phyloP scores from a whole-genome alignment of 768 basidiomycete species.

The Podaxis sp. region DNA sequence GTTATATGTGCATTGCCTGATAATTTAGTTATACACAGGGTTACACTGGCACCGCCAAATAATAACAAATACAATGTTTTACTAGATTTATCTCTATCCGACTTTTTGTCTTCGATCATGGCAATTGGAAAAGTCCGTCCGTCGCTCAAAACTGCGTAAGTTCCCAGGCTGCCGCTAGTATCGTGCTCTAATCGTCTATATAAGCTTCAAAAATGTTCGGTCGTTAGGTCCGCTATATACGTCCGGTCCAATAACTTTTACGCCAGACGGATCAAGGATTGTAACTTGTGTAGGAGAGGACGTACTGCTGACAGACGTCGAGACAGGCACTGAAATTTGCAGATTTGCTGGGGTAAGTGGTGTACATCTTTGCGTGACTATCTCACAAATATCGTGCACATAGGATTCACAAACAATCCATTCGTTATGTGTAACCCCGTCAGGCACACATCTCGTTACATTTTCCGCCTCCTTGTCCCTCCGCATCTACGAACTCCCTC shows the following conservation, averaged over 20 bases:
- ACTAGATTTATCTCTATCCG: not conserved
- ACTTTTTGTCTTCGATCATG: constrained; percentile 21
- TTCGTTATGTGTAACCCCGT: constrained; percentile 77
- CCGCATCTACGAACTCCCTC: constrained; percentile 78
- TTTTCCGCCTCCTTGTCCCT: constrained; percentile 82
- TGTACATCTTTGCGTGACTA: not conserved
- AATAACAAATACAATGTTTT: constrained; percentile 8
- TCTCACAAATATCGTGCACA: constrained; percentile 1
- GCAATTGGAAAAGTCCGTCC: constrained; percentile 30
- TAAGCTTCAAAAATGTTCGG: constrained; percentile 72
- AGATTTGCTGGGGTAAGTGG: constrained; percentile 76
- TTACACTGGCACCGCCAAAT: constrained; percentile 6
- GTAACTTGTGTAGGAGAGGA: constrained; percentile 88
- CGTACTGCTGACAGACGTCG: constrained; percentile 77
- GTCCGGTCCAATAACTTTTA: constrained; percentile 77
- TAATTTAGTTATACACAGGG: not conserved
- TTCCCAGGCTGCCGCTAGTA: constrained; percentile 8
- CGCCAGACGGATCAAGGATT: constrained; percentile 72
- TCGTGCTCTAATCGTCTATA: not conserved
- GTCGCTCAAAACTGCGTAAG: constrained; percentile 63
- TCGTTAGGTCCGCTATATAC: constrained; percentile 83
- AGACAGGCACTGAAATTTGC: constrained; percentile 69
- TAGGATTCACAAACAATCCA: constrained; percentile 86
- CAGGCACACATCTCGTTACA: constrained; percentile 66
- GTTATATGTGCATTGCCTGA: not conserved